Conservation (phyloP, 192 early-diverging fungal species). For the Chytriomyces hyalinus region DNA sequence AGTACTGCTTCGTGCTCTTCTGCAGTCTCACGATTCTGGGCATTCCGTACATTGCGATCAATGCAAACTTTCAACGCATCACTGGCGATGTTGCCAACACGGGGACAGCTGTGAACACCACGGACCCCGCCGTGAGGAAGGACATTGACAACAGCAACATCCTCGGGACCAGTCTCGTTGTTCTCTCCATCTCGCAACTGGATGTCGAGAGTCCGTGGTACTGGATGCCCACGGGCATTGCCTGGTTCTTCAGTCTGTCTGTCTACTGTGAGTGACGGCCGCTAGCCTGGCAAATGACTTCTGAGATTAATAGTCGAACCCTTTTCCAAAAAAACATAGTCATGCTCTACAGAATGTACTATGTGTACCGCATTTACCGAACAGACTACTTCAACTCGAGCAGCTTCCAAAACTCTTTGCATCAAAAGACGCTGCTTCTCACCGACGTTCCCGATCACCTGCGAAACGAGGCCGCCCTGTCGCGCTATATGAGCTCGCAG, state of each 20-base stretch:
- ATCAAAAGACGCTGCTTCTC: constrained; percentile 46
- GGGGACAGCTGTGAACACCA: background rate
- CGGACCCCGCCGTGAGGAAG: background rate
- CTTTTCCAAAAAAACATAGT: constrained; percentile 13
- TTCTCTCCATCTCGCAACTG: constrained; percentile 43
- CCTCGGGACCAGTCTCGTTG: constrained; percentile 34
- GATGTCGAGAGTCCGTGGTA: constrained; percentile 30
- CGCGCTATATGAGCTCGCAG: constrained; percentile 35
- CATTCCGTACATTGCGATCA: constrained; percentile 31
- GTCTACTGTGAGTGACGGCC: constrained; percentile 39
- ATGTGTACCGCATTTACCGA: constrained; percentile 40
- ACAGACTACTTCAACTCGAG: constrained; percentile 33
- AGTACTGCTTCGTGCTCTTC: constrained; percentile 43
- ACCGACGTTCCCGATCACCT: constrained; percentile 47
- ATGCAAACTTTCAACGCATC: constrained; percentile 37
- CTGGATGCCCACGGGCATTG: constrained; percentile 44
- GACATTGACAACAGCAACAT: constrained; percentile 39
- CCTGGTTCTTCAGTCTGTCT: constrained; percentile 40
- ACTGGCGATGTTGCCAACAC: constrained; percentile 20
- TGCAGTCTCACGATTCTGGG: constrained; percentile 20
- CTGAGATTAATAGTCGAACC: background rate
- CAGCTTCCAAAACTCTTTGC: constrained; percentile 34
- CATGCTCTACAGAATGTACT: constrained; percentile 45
- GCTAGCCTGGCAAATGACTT: background rate
- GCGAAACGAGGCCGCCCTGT: constrained; percentile 28